Conservation (phyloP, 805 yeast genomes). For the Kuraishia ogatae region DNA sequence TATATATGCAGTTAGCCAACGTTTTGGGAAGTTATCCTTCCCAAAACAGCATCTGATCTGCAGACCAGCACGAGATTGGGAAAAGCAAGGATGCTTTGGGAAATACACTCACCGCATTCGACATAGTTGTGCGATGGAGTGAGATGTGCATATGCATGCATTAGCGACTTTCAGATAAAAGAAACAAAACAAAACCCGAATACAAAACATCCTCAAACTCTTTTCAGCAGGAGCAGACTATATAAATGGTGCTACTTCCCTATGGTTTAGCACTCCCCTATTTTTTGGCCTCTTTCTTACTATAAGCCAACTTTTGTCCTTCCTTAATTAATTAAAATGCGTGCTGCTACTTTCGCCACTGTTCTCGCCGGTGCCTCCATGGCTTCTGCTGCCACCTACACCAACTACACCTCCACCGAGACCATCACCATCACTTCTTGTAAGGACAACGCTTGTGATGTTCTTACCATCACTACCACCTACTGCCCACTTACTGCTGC, state of each 20-base stretch:
- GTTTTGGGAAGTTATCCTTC: not conserved
- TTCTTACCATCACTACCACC: constrained; percentile 13
- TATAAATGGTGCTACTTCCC: not conserved
- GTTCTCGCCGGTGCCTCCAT: constrained; percentile 1
- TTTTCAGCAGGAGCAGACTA: not conserved
- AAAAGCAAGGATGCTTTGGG: not conserved
- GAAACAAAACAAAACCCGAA: not conserved
- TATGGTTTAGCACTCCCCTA: too few species aligned
- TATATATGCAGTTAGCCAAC: not conserved
- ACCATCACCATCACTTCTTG: constrained; percentile 24
- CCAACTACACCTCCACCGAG: constrained; percentile 3
- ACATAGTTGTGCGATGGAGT: not conserved
- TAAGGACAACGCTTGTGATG: constrained; percentile 23
- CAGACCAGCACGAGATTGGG: not conserved
- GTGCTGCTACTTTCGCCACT: constrained; percentile 1
- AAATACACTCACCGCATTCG: not conserved
- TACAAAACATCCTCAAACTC: not conserved
- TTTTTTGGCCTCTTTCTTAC: not conserved
- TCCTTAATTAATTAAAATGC: constrained; percentile 1
- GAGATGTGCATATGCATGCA: not conserved
- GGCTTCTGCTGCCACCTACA: constrained; percentile 2
- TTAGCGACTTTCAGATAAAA: not conserved
- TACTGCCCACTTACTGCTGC: constrained; percentile 13
- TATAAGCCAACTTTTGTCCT: not conserved
- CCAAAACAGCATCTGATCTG: not conserved